Evolutionary conservation across 305 asterid genomes (phyloP), one percentile per base, ranked within the genome.

Genomic region (Fraxinus baroniana): DNA sequence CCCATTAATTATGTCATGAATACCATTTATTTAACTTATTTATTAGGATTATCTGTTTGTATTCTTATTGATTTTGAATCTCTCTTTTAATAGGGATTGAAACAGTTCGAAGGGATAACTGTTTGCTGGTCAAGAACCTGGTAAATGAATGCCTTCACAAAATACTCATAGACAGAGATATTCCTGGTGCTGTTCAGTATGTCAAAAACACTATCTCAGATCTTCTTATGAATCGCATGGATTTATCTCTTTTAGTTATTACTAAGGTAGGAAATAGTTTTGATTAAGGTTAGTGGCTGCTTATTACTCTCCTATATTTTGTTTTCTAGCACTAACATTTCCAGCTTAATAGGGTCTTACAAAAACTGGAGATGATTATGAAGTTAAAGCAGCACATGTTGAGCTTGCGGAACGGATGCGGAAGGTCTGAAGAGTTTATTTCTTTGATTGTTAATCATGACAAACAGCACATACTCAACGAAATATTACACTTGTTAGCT

Each of bases 401-500:
- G 99, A 94, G 87, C 97, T 97, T 78, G 99, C 98, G 3, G 98
- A 97, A 84, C 90, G 99, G 78, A 93, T 97, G 99, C 98, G 97
- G 72, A 97, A 94, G 97, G 99, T 92, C 82, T 77, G 92, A 80
- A 84, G 52, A 52, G 76, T 66, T 22, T 72, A 83, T 82, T 39
- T 60, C 32, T 80, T 79, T 78, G 64, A 72, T 79, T 78, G 49
- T 70, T 72, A 20, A 49, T 49, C 62, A 49, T 68, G 80, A 22
- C 35, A 9, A 68, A 36, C 52, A 28, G 36, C 73, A 28, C 75
- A 15, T 76, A 15, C 46, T 66, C 80, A 72, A 26, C 6, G 20
- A 57, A 74, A 68, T 49, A 36, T 39, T 55, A 39, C 49, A 75
- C 77, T 79, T 78, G 36, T 55, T 68, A 13, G 33, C 74, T 44